Percentiles rank a stretch among this genome's conserved stretches.
phyloP scores from a whole-genome alignment of 352 stramenopile species.

The Globisporangium recalcitrans region DNA sequence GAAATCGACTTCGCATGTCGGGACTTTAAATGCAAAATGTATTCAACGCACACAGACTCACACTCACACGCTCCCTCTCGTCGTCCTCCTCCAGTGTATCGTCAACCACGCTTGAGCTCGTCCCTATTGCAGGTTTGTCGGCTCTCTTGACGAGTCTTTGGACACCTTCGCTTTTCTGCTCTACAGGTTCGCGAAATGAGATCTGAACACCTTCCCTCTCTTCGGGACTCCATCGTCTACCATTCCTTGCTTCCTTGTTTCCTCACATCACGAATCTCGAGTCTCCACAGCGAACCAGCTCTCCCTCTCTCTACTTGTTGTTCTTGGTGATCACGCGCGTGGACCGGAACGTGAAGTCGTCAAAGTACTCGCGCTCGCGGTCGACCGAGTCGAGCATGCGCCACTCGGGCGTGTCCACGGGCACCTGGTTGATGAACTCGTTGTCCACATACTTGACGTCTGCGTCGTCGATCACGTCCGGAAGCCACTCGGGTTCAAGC shows the following conservation, averaged over 20 bases:
- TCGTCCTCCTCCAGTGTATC: neutral
- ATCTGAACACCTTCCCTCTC: neutral
- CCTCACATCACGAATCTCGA: neutral
- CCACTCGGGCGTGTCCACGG: conserved; percentile 85
- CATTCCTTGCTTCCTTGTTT: neutral
- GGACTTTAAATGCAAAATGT: conserved; percentile 10
- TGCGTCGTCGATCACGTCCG: conserved; percentile 75
- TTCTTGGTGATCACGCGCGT: conserved; percentile 51
- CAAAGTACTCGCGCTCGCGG: conserved; percentile 76
- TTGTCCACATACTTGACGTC: conserved; percentile 88
- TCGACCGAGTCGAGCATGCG: conserved; percentile 87
- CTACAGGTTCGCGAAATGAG: neutral
- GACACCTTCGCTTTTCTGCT: neutral
- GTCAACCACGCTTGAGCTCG: neutral
- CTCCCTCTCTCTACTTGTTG: conserved; percentile 13
- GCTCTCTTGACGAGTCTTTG: neutral
- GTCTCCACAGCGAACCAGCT: neutral
- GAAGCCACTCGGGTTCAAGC: conserved; percentile 73
- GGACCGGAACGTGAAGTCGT: conserved; percentile 81
- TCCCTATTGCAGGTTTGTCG: neutral
- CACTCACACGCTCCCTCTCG: neutral
- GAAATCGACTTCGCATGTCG: neutral
- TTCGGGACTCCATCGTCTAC: neutral
- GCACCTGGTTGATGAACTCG: conserved; percentile 84
- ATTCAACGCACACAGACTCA: conserved; percentile 2